Evolutionary conservation across 2,329 filamentous ascomycete species (phyloP), one percentile per base, ranked within the genome.

Genomic region (Davidsoniella virescens): DNA sequence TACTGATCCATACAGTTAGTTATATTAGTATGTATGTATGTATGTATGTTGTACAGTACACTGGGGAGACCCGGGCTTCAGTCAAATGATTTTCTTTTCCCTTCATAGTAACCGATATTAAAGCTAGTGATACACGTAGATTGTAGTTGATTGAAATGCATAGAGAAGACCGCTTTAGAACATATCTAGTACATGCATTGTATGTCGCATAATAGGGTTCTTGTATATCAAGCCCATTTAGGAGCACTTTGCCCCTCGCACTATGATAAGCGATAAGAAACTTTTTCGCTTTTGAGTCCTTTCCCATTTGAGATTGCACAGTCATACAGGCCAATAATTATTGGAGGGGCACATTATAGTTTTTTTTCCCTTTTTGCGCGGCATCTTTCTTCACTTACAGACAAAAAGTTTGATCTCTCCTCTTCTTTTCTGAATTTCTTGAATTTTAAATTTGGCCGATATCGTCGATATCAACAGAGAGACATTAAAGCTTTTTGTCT

Each of bases 191-290:
- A 9, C 12, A 12, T 33, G 29, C 20, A 23, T 23, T 33, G 29
- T 33, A 33, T 33, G 26, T 45, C 25, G 40, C 17, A 6, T 42
- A 8, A 6, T 36, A 44, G 50, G 26, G 38, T 42, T 33, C 37
- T 17, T 23, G 20, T 29, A 8, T 12, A 33, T 33, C 5, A 33
- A 33, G 6, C 41, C 33, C n/a, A 43, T 29, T 39, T 44, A 8
- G 44, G 44, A 44, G 39, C 40, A 25, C 17, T 49, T 29, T 50
- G 46, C 46, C 45, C 47, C 51, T 50, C 51, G 46, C 49, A 44
- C 12, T 5, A 5, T 25, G 51, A 52, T 49, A 52, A 52, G 51
- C 23, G 47, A 52, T 49, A 52, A 52, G 42, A 50, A 52, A 46
- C 43, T 49, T 49, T 52, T 50, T 52, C 49, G 44, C 49, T 42